A percentile compares a stretch with the other conserved stretches of the same genome.
Conservation (phyloP, 169 alveolate genomes). For the Ichthyophthirius multifiliis region DNA sequence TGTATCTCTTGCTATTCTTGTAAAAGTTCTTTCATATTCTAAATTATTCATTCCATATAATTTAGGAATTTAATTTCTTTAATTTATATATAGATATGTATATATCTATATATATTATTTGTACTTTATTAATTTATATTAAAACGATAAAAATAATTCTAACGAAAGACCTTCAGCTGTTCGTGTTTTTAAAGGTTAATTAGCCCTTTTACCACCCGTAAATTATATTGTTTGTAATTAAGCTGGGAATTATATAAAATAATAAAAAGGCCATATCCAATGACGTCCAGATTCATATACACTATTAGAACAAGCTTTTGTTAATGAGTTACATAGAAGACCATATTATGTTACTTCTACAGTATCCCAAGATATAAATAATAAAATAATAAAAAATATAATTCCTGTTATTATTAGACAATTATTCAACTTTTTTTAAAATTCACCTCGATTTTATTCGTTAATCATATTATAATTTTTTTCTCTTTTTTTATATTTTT, state of each 20-base stretch:
- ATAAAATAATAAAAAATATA: not conserved
- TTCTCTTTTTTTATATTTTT: too few species aligned
- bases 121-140: constrained; percentile 49
- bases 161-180: constrained; percentile 51
- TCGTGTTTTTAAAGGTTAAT: constrained; percentile 39
- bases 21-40: constrained; percentile 49
- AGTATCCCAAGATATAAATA: constrained; percentile 34
- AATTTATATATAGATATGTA: too few species aligned
- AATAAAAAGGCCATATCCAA: constrained; percentile 29
- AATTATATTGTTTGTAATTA: constrained; percentile 36
- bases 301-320: constrained; percentile 23
- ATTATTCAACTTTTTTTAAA: too few species aligned
- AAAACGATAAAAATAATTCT: constrained; percentile 52
- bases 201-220: constrained; percentile 28
- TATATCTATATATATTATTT: too few species aligned
- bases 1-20: constrained; percentile 53
- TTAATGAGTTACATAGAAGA: constrained; percentile 24
- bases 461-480: too few species aligned
- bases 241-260: constrained; percentile 33
- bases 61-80: constrained; percentile 39
- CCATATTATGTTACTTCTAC: constrained; percentile 42
- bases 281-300: constrained; percentile 39
- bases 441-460: too few species aligned
- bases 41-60: constrained; percentile 41
- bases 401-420: not conserved